phyloP scores from a whole-genome alignment of 371 early-diverging fungal genomes.

The Apophysomyces trapeziformis region DNA sequence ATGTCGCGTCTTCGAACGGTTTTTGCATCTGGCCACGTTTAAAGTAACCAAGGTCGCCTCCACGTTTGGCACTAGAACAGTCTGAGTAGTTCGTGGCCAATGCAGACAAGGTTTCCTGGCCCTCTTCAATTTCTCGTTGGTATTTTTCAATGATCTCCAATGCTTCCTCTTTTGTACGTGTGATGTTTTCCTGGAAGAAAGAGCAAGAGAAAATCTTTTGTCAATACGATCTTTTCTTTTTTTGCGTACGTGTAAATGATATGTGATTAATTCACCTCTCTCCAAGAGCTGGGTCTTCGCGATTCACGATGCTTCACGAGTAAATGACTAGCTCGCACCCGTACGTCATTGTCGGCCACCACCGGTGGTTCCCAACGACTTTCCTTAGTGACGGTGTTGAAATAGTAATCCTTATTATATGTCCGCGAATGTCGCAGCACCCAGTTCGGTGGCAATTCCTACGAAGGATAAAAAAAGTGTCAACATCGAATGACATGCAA shows the following conservation, averaged over 20 bases:
- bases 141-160: slow-evolving; percentile 63
- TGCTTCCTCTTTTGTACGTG: slow-evolving; percentile 89
- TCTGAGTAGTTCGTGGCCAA: slow-evolving; percentile 83
- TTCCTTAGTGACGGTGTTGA: slow-evolving; percentile 81
- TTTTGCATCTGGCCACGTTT: slow-evolving; percentile 83
- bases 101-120: slow-evolving; percentile 62
- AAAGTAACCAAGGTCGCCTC: slow-evolving; percentile 92
- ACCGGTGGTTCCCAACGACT: slow-evolving; percentile 83
- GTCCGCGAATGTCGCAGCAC: slow-evolving; percentile 73
- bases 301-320: slow-evolving; percentile 90
- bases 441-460: slow-evolving; percentile 74
- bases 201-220: slow-evolving; percentile 1
- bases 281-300: slow-evolving; percentile 92
- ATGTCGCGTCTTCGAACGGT: slow-evolving; percentile 92
- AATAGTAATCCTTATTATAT: slow-evolving; percentile 83
- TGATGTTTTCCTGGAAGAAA: slow-evolving; percentile 68
- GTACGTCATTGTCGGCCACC: slow-evolving; percentile 42
- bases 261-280: slow-evolving; percentile 54
- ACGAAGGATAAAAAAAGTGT: neutral
- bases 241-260: no score
- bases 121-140: slow-evolving; percentile 62
- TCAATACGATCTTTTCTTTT: neutral
- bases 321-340: slow-evolving; percentile 87
- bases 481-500: no score
- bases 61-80: slow-evolving; percentile 86